Evolutionary conservation across 208 protist species (phyloP), one percentile per base, ranked within the genome.

Genomic region (Balamuthia mandrillaris): DNA sequence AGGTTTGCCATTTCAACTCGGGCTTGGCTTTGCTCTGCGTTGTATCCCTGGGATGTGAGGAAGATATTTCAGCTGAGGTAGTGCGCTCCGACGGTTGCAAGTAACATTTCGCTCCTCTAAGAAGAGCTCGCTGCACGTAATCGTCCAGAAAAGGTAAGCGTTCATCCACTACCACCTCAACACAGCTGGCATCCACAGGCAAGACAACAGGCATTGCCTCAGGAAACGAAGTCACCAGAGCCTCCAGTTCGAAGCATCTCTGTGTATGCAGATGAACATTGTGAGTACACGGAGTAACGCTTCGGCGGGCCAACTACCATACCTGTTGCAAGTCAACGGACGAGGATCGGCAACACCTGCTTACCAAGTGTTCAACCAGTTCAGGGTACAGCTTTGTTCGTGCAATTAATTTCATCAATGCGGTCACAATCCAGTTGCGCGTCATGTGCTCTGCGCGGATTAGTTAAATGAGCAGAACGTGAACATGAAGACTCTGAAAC

Each of bases 391-490:
- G 12, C 5, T 35, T 37, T 37, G 81, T 24, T 42, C 84, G 88
- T n/a, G 81, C 61, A 18, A 90, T 66, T 7, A 89, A 41, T 81
- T 91, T 91, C 18, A 61, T 81, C 10, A 91, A 10, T 4, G 78
- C 89, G 18, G 78, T 66, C n/a, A 92, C 12, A 29, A 89, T 84
- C 72, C 75, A 92, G 49, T 63, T 54, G 35, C 86, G 89, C 9
- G 86, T 90, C 4, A 63, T 3, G 54, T 6, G 27, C 16, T 86
- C 27, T n/a, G 81, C 39, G 27, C 52, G 29, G 3, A 44, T 16
- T 42, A 37, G 7, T 12, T 63, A 5, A 39, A 16, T 0, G 5
- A 0, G 16, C 27, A 27, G 16, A 14, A 70, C 14, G 61, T 14
- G 14, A 41, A 14, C 16, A 70, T 27, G 66, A 4, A 16, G 16